Evolutionary conservation across 2,329 filamentous ascomycete species (phyloP), one percentile per base, ranked within the genome.

Genomic region (Alternaria metachromatica): DNA sequence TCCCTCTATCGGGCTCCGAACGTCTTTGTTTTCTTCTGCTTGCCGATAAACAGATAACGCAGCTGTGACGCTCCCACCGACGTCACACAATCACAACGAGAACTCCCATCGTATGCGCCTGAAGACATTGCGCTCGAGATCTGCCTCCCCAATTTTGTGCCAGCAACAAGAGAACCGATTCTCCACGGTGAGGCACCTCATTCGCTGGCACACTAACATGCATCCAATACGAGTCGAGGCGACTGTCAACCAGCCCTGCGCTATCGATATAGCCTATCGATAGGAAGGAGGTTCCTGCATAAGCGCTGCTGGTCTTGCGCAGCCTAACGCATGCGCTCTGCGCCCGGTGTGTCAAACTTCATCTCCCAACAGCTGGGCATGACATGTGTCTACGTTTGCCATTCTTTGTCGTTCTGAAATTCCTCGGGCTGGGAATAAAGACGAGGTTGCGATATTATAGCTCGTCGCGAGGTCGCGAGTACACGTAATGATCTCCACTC

Each of bases 201-300:
- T 56, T 60, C 51, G 58, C 44, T 33, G n/a, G 28, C 2, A 20
- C 15, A 33, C 58, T 44, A 54, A 45, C 28, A 48, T 37, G 23
- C 41, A 44, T 60, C 50, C 50, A 55, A 43, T 55, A 37, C 30
- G 49, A 55, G 28, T 6, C 50, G 21, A 44, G 13, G 26, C 23
- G 54, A 25, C 23, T 56, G 43, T 15, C 21, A 15, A 51, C 25
- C 41, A 28, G 37, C 37, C 43, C 49, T 45, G 62, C 44, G 46
- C 59, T 62, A 62, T 62, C 60, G 60, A 53, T 58, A 57, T 23
- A 51, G 30, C 15, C 62, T 68, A 66, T 71, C 64, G 63, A 70
- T 67, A 67, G 58, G 59, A 30, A 18, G 61, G 23, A 53, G 45
- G 54, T 53, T 58, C 58, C 48, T 67, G 65, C 65, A 66, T 69